phyloP scores from a whole-genome alignment of 345 rosid species.

The Populus alba region DNA sequence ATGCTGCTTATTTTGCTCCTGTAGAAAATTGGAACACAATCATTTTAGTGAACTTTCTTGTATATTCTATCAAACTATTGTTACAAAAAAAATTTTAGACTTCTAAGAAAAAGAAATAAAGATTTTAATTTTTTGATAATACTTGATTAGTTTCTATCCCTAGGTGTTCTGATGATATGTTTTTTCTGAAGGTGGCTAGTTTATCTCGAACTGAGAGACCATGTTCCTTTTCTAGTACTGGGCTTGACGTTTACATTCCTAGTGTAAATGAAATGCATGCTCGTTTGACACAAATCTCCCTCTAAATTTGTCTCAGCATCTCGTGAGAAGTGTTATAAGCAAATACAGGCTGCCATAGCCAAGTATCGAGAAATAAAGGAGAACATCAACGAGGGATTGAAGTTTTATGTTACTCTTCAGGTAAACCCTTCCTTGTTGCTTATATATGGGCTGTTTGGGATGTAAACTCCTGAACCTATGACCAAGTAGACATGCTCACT shows the following conservation, averaged over 20 bases:
- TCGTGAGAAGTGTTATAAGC: constrained; percentile 87
- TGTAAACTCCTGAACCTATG: background rate
- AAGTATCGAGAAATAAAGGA: constrained; percentile 94
- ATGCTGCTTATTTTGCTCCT: background rate
- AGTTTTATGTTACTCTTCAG: constrained; percentile 97
- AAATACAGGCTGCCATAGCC: constrained; percentile 82
- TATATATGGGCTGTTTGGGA: background rate
- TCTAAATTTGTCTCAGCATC: constrained; percentile 51
- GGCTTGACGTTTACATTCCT: background rate
- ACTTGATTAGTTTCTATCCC: background rate
- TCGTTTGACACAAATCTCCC: background rate
- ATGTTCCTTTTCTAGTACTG: background rate
- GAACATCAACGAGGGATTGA: constrained; percentile 89
- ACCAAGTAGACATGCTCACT: background rate
- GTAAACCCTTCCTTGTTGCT: constrained; percentile 34
- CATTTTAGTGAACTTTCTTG: background rate
- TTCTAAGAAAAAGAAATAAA: background rate
- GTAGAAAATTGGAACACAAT: background rate
- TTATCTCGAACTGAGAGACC: background rate
- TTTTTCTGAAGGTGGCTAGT: background rate
- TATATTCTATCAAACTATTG: background rate
- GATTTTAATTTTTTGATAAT: background rate
- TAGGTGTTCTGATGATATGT: background rate
- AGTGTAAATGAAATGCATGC: background rate
- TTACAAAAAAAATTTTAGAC: background rate